Evolutionary conservation across 768 basidiomycete genomes (phyloP).

Genomic region (Cyathus striatus): DNA sequence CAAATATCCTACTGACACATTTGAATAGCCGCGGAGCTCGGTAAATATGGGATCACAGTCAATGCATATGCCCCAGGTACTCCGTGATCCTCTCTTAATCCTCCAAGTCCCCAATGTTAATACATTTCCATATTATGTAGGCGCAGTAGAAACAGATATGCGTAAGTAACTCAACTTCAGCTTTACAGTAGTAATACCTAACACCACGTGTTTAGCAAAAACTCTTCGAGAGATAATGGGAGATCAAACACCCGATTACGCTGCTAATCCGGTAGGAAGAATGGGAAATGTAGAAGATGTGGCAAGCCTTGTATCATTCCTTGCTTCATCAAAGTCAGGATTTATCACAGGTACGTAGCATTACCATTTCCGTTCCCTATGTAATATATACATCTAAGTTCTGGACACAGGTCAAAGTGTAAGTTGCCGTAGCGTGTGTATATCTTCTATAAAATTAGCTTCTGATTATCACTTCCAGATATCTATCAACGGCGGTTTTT

Average conservation of each 20-base stretch:
- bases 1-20: not conserved
- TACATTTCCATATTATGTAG: slow-evolving; percentile 1
- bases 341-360: slow-evolving; percentile 25
- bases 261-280: slow-evolving; percentile 5
- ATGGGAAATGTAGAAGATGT: slow-evolving; percentile 22
- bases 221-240: no score
- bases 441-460: not conserved
- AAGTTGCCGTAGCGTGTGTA: not conserved
- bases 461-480: slow-evolving; percentile 5
- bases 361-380: not conserved
- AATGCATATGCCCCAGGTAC: slow-evolving; percentile 29
- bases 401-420: slow-evolving; percentile 7
- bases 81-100: no score
- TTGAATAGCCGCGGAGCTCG: slow-evolving; percentile 13
- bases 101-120: not conserved
- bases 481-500: slow-evolving; percentile 16
- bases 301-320: slow-evolving; percentile 28
- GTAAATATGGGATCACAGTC: slow-evolving; percentile 22
- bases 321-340: slow-evolving; percentile 28
- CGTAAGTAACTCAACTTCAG: not conserved
- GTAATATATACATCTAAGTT: not conserved
- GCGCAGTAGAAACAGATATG: not conserved
- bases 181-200: not conserved
- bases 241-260: no score
- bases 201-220: not conserved